Evolutionary conservation across 345 rosid genomes (phyloP).

Genomic region (Hibiscus syriacus): DNA sequence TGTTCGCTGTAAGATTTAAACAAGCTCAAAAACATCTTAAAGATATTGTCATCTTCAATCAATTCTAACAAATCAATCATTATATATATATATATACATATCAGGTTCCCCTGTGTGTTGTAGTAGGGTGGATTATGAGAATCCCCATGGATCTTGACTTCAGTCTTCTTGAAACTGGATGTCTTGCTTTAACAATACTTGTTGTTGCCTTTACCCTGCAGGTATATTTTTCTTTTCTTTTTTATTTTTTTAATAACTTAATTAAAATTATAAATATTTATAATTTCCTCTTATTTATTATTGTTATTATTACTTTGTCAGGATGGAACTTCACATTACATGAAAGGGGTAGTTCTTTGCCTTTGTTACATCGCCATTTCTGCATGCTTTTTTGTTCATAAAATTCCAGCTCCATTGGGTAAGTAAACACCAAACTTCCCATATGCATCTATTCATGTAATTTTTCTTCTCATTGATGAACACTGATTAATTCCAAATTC

Average conservation of each 20-base stretch:
- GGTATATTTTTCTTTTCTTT: conserved; percentile 26
- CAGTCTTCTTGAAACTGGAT: conserved; percentile 76
- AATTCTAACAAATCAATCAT: background rate
- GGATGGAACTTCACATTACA: conserved; percentile 91
- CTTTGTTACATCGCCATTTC: conserved; percentile 69
- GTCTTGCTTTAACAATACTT: conserved; percentile 59
- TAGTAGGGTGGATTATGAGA: conserved; percentile 75
- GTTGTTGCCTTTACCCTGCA: conserved; percentile 69
- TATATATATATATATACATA: background rate
- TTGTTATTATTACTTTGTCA: conserved; percentile 21
- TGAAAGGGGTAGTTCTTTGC: conserved; percentile 78
- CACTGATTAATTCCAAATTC: background rate
- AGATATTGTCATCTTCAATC: background rate
- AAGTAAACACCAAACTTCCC: conserved; percentile 12
- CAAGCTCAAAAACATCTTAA: background rate
- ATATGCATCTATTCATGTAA: background rate
- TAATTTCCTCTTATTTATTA: background rate
- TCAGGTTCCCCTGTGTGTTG: conserved; percentile 75
- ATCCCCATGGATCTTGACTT: conserved; percentile 79
- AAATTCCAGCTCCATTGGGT: conserved; percentile 36
- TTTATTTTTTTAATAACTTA: background rate
- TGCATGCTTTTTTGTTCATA: conserved; percentile 65
- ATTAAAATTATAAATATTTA: background rate
- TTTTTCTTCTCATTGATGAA: background rate
- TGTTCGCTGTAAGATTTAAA: conserved; percentile 66